Evolutionary conservation across 2,329 filamentous ascomycete species (phyloP), one percentile per base, ranked within the genome.

Genomic region (Pestalotiopsis sp.): DNA sequence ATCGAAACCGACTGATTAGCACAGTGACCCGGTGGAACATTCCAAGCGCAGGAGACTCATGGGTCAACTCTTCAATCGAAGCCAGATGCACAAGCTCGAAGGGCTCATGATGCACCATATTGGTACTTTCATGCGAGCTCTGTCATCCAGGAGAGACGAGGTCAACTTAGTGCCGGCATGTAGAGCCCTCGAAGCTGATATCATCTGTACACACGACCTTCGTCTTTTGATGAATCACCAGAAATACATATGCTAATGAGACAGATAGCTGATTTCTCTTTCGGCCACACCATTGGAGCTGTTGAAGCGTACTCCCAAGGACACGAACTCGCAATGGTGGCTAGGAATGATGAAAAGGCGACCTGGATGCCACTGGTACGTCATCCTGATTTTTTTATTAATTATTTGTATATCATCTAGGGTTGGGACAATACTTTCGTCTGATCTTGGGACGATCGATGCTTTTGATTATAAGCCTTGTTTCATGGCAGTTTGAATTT

Each of bases 311-410:
- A 27, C 17, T 49, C 62, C 5, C 39, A n/a, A 39, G 62, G 62
- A 4, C 4, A 45, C 1, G 38, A 65, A 27, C 45, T 65, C 13
- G n/a, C 38, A 11, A 52, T 65, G 62, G 62, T 65, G 4, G 62
- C 62, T 12, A 65, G 49, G 20, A 65, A 65, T 20, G 62, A 65
- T n/a, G 62, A 65, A n/a, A 65, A 65, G 45, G 62, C 62, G 12
- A 65, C 62, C 6, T 65, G 62, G 62, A 65, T 65, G 62, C 62
- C 62, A 7, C 7, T 65, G 39, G 62, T 65, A 14, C 14, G 62
- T 65, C 3, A 7, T 12, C 20, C 12, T 12, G 3, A 38, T 27
- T 36, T 11, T 20, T 17, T 36, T 9, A 36, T 39, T 17, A 39
- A 3, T 25, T 6, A 6, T 31, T 6, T 31, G 5, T 31, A 31